phyloP scores from a whole-genome alignment of 345 rosid species.

The Mallotus nudiflorus region DNA sequence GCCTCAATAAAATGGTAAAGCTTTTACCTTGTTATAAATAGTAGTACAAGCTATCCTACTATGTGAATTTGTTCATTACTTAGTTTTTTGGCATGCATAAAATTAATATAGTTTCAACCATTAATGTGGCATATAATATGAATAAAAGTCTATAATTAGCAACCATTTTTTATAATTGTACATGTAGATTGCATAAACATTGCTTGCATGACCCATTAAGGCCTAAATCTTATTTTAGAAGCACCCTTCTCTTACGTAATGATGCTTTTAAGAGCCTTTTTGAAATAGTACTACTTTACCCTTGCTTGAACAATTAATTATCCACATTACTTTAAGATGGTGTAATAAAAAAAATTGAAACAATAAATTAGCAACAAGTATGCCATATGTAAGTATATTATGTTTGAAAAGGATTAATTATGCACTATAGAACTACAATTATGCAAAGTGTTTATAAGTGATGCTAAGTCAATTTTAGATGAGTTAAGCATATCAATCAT shows the following conservation, averaged over 20 bases:
- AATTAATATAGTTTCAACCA: too few relatives aligned
- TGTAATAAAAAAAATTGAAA: neutral
- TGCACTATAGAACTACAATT: too few relatives aligned
- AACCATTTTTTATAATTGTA: neutral
- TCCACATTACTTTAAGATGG: too few relatives aligned
- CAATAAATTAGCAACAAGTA: neutral
- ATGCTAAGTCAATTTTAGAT: too few relatives aligned
- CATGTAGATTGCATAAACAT: neutral
- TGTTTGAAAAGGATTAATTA: too few relatives aligned
- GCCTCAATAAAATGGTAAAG: neutral
- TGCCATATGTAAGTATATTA: too few relatives aligned
- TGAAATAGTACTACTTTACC: neutral
- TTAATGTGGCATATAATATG: too few relatives aligned
- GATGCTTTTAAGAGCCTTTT: neutral
- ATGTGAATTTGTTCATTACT: neutral
- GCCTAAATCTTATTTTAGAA: neutral
- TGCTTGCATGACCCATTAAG: neutral
- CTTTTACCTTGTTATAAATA: neutral
- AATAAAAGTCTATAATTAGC: neutral
- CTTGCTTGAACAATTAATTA: neutral
- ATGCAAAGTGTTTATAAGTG: too few relatives aligned
- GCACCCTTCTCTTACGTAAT: neutral
- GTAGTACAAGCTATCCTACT: neutral
- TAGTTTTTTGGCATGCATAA: neutral
- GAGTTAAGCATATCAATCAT: too few relatives aligned